Base-by-base conservation (phyloP, 2,329 filamentous ascomycete species). In the Neoascochyta sp. region DNA sequence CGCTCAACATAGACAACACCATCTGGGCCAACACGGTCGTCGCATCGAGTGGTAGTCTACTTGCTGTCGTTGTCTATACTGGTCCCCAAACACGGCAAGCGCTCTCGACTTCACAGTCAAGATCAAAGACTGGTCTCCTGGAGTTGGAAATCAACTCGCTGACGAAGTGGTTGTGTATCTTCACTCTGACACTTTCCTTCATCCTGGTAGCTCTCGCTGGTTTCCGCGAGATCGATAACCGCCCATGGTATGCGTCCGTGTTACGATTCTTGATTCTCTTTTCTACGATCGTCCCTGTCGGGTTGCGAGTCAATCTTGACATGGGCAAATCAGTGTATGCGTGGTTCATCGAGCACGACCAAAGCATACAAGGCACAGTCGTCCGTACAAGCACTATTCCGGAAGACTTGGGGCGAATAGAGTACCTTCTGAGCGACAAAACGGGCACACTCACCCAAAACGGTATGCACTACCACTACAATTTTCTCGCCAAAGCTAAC, bases 11-110 rank as follows among this genome's bases (percentile, higher is more conserved):
- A 41, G 92, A 98, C 64, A 95, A 98, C 56, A 96, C 92, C 6
- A 92, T 93, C 7, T 98, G 93, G 92, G 90, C 90, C 11, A 98
- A 96, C 57, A 98, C 92, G 0, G 85, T 98, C 14, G 83, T 98
- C 38, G 92, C 92, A 1, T 96, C 90, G 1, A 92, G 89, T 58
- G 90, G 85, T 1, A 85, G 78, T 4, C 92, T 92, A 0, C 72
- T 95, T 36, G 90, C 89, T 3, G 86, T 89, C 1, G 86, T 98
- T 28, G 74, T 98, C 40, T 98, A 98, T 61, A 96, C 92, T 4
- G 93, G 92, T 0, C 81, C 87, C 1, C 86, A 98, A 62, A 98
- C 92, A 2, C 80, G 93, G 36, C 93, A 93, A 15, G 89, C 92
- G 5, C 73, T 98, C 18, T 96, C 92, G 0, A 98, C 92, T 5